Evolutionary conservation across 768 basidiomycete genomes (phyloP).

Genomic region (Panus rudis): DNA sequence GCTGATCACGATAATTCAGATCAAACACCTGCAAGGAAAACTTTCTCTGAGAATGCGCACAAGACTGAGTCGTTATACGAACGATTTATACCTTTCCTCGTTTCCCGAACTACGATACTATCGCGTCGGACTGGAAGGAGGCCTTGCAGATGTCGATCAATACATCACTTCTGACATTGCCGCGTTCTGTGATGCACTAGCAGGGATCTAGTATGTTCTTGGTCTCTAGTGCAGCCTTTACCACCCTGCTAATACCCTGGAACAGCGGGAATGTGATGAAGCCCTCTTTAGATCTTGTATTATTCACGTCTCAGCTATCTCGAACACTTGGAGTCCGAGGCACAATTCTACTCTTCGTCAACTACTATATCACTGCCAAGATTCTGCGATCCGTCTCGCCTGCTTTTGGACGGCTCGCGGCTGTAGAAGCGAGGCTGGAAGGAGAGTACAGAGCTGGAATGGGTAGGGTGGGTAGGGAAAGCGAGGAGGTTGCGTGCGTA

Average conservation of each 20-base stretch:
- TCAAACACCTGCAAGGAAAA: conserved; percentile 83
- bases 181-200: conserved; percentile 78
- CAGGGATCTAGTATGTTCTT: conserved; percentile 80
- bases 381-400: conserved; percentile 84
- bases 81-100: conserved; percentile 85
- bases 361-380: conserved; percentile 81
- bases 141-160: conserved; percentile 73
- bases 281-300: conserved; percentile 80
- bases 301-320: conserved; percentile 90
- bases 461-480: conserved; percentile 77
- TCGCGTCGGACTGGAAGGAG: conserved; percentile 28
- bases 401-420: conserved; percentile 85
- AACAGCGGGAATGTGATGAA: conserved; percentile 87
- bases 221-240: neutral
- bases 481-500: conserved; percentile 86
- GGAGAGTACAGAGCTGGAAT: conserved; percentile 91
- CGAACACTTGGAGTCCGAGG: conserved; percentile 83
- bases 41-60: conserved; percentile 79
- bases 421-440: conserved; percentile 78
- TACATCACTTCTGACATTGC: conserved; percentile 92
- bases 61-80: conserved; percentile 81
- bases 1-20: conserved; percentile 36
- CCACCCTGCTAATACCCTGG: neutral
- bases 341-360: conserved; percentile 68
- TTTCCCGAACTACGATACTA: conserved; percentile 69